These are phyloP conservation scores for Sambucus nigra DNA, from an alignment of 129 eudicot genomes.

Conservation along the genomic window DNA sequence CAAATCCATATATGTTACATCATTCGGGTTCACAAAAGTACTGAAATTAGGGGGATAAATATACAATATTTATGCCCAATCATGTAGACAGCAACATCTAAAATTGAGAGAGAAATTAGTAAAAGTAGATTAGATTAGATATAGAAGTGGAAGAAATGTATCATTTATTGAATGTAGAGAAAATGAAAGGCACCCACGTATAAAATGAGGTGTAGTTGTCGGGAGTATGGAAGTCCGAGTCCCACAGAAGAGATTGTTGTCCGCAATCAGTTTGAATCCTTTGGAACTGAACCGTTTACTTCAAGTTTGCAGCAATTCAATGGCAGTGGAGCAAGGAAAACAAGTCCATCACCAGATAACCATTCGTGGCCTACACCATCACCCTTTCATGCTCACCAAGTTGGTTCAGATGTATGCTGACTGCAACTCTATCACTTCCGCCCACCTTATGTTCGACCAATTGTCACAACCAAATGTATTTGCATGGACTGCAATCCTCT, in stretches of 20 bases:
- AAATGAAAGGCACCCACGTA: too few species aligned
- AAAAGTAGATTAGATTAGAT: too few species aligned
- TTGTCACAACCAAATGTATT: conserved; percentile 31
- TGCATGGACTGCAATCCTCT: conserved; percentile 26
- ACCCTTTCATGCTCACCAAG: conserved; percentile 29
- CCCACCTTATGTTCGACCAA: conserved; percentile 25
- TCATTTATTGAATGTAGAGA: too few species aligned
- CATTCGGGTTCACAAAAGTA: too few species aligned
- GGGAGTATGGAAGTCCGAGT: too few species aligned
- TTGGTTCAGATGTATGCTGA: conserved; percentile 23
- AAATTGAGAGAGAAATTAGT: too few species aligned
- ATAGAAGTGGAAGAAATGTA: too few species aligned
- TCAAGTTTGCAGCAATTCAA: conserved; percentile 32
- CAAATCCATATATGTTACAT: too few species aligned
- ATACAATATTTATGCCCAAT: too few species aligned
- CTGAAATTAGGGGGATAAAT: too few species aligned
- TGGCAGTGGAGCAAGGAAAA: conserved; percentile 18
- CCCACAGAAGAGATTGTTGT: conserved; percentile 11
- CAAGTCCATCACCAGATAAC: conserved; percentile 30
- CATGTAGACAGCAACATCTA: too few species aligned
- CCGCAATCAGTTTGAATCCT: conserved; percentile 2
- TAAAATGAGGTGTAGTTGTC: too few species aligned
- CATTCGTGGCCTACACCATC: conserved; percentile 12
- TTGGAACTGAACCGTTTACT: conserved; percentile 17
- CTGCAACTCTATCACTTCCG: conserved; percentile 14